Evolutionary conservation across 164 flowering plant genomes (phyloP), one percentile per base, ranked within the genome.

Genomic region (Saururus chinensis): DNA sequence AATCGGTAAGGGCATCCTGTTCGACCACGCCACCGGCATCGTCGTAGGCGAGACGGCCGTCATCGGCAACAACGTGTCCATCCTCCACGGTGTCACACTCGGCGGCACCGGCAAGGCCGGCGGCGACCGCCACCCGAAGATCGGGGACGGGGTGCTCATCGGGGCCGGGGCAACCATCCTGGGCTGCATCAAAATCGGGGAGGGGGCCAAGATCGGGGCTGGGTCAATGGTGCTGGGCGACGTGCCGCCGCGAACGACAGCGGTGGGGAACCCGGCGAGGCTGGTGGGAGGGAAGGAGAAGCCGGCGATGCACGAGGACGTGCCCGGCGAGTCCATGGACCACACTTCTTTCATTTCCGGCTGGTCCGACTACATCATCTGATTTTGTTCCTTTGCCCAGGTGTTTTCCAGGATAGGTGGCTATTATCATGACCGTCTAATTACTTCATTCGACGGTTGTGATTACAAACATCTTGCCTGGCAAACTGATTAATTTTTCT

Each of bases 1-100:
- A 59, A 78, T 89, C 22, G 96, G 96, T 17, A 49, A 66, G 0
- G 93, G 93, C 19, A 76, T 89, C 7, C 65, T 89, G 66, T 53
- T 89, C n/a, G 96, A 89, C 62, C 93, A 89, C 24, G 85, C 89
- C 0, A 84, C 89, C 0, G 83, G 87, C 8, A 78, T 85, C 56
- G 90, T 84, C 17, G 71, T 84, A 1, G 90, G 90, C 5, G 90
- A 84, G 69, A 84, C 90, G 0, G 82, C 90, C 0, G 85, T 84
- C 59, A 64, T 84, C 0, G 90, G 87, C 14, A 80, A 81, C 74
- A 81, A 82, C 60, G 87, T 82, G 7, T 84, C 85, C 0, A 82
- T 84, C 17, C 68, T 84, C 55, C 90, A 84, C 53, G 80, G 81
- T 23, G 90, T 84, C 7, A 84, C 85, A 1, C 74, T 84, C 21